Evolutionary conservation across 2,329 filamentous ascomycete species (phyloP).

Genomic region (Rutstroemia sp.): DNA sequence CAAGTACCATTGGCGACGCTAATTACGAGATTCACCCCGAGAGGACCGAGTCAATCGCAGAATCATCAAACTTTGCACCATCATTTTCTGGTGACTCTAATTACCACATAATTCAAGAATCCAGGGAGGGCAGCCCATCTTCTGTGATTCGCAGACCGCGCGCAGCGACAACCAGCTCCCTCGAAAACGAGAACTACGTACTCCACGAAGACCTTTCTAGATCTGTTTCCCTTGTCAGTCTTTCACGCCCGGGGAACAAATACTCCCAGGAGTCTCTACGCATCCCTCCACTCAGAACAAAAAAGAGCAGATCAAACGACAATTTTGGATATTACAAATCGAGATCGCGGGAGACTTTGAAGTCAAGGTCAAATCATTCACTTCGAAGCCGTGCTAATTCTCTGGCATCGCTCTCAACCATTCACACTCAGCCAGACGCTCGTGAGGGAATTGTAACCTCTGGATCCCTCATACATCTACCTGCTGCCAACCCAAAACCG

Average conservation of each 20-base stretch:
- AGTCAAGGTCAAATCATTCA: slow-evolving; percentile 8
- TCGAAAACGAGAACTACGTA: slow-evolving; percentile 42
- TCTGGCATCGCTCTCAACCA: slow-evolving; percentile 47
- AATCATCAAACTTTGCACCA: slow-evolving; percentile 9
- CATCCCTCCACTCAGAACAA: slow-evolving; percentile 46
- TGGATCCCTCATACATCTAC: slow-evolving; percentile 24
- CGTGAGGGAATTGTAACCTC: slow-evolving; percentile 22
- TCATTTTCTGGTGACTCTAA: slow-evolving; percentile 32
- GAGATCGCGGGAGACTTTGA: slow-evolving; percentile 44
- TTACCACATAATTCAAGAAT: slow-evolving; percentile 43
- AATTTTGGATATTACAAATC: slow-evolving; percentile 42
- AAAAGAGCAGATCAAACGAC: slow-evolving; percentile 41
- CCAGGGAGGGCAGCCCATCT: slow-evolving; percentile 34
- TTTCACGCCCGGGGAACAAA: slow-evolving; percentile 24
- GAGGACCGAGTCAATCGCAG: slow-evolving; percentile 3
- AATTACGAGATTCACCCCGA: slow-evolving; percentile 5
- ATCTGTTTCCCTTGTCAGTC: slow-evolving; percentile 32
- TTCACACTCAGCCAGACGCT: slow-evolving; percentile 34
- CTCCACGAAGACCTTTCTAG: slow-evolving; percentile 39
- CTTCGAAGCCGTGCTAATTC: slow-evolving; percentile 38
- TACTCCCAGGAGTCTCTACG: slow-evolving; percentile 56
- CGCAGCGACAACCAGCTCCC: slow-evolving; percentile 13
- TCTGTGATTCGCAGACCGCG: slow-evolving; percentile 28
- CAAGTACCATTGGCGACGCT: slow-evolving; percentile 5
- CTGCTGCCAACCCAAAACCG: slow-evolving; percentile 13